Percentiles rank a stretch among this genome's conserved stretches.
These are phyloP conservation scores for Penicillium sp. DNA, from an alignment of 2,329 filamentous ascomycete species.

Conservation along the genomic window DNA sequence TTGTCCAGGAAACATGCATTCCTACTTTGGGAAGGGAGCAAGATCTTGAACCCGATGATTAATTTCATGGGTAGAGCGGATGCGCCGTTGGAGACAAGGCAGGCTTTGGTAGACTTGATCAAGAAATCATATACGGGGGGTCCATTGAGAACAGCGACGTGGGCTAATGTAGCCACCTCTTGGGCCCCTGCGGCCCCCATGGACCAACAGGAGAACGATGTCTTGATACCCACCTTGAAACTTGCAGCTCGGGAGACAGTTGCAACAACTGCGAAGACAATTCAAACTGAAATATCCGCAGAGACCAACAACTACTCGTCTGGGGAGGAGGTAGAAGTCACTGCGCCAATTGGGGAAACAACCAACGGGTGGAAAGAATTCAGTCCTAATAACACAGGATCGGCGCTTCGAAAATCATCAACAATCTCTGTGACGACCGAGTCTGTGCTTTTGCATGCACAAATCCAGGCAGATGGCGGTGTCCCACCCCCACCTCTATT, in stretches of 20 bases:
- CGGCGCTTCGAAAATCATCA: slow-evolving; percentile 35
- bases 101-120: slow-evolving; percentile 33
- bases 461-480: slow-evolving; percentile 22
- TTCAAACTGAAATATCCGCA: slow-evolving; percentile 41
- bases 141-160: slow-evolving; percentile 36
- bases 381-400: slow-evolving; percentile 25
- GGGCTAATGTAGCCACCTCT: slow-evolving; percentile 39
- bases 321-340: slow-evolving; percentile 13
- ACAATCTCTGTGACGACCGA: slow-evolving; percentile 42
- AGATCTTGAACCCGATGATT: slow-evolving; percentile 37
- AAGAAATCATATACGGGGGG: slow-evolving; percentile 42
- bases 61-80: slow-evolving; percentile 31
- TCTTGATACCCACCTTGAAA: slow-evolving; percentile 43
- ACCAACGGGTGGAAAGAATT: slow-evolving; percentile 26
- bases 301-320: slow-evolving; percentile 19
- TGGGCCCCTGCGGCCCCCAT: slow-evolving; percentile 38
- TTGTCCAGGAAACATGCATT: slow-evolving; percentile 39
- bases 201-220: slow-evolving; percentile 39
- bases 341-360: slow-evolving; percentile 5
- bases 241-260: slow-evolving; percentile 43
- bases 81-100: slow-evolving; percentile 28
- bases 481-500: slow-evolving; percentile 35
- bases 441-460: slow-evolving; percentile 37
- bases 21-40: slow-evolving; percentile 42
- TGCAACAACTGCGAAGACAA: slow-evolving; percentile 37